Evolutionary conservation across 139 green algal species (phyloP).

Genomic region (Chlorella sp.): DNA sequence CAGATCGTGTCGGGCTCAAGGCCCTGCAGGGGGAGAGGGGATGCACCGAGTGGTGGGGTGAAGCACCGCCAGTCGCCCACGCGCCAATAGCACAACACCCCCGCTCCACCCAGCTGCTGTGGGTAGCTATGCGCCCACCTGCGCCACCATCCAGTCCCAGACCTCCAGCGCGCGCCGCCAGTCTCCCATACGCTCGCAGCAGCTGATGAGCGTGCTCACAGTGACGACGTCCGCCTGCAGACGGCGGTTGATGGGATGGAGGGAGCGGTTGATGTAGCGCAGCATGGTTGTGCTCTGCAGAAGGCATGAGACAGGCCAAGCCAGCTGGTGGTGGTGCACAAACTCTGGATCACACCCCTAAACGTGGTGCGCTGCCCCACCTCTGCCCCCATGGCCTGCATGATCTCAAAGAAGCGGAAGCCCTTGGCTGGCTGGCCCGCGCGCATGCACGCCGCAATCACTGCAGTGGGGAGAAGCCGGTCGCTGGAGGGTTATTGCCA

Average conservation of each 20-base stretch:
- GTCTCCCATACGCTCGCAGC: slow-evolving; percentile 31
- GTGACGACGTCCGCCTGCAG: slow-evolving; percentile 32
- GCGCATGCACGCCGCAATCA: slow-evolving; percentile 17
- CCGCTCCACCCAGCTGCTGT: neutral
- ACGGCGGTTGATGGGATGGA: too few species aligned
- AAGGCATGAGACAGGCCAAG: too few species aligned
- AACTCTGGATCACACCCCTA: too few species aligned
- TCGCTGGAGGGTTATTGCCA: too few species aligned
- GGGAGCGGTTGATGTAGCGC: neutral
- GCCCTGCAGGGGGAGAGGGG: slow-evolving; percentile 12
- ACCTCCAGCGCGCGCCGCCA: slow-evolving; percentile 11
- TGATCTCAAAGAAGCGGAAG: slow-evolving; percentile 29
- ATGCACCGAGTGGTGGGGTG: too few species aligned
- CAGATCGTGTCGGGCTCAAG: slow-evolving; percentile 34
- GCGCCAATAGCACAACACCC: neutral
- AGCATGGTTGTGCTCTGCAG: too few species aligned
- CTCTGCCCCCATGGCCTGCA: slow-evolving; percentile 27
- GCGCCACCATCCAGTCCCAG: slow-evolving; percentile 15
- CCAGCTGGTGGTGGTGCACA: too few species aligned
- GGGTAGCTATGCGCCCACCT: too few species aligned
- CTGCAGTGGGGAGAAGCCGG: too few species aligned
- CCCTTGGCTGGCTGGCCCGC: neutral
- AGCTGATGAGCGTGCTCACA: slow-evolving; percentile 28
- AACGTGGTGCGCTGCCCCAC: neutral
- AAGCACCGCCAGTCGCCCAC: too few species aligned